These are phyloP conservation scores for Gossypium longicalyx DNA, from an alignment of 345 rosid species.

Conservation along the genomic window DNA sequence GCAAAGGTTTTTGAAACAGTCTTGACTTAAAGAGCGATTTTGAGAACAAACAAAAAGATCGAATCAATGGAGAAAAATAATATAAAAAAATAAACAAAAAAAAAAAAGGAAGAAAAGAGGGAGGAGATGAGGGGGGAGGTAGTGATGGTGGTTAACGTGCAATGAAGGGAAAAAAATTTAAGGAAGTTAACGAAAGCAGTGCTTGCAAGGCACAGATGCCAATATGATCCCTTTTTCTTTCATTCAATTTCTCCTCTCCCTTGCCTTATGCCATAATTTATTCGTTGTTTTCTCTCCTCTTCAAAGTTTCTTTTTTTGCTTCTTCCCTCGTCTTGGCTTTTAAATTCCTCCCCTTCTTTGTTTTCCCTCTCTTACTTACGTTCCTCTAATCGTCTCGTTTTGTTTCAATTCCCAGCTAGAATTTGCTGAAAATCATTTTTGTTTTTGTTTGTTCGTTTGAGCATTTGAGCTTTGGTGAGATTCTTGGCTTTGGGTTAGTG, in stretches of 20 bases:
- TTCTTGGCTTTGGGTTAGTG: not conserved
- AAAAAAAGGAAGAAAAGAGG: not conserved
- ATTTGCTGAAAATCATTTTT: not conserved
- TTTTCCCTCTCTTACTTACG: not conserved
- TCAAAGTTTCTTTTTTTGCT: not conserved
- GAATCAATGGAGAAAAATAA: not conserved
- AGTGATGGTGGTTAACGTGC: slow-evolving; percentile 49
- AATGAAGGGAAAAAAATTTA: slow-evolving; percentile 44
- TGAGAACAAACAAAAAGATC: not conserved
- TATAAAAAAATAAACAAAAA: not conserved
- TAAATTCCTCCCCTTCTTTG: slow-evolving; percentile 6
- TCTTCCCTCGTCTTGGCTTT: slow-evolving; percentile 4
- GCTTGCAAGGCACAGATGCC: slow-evolving; percentile 48
- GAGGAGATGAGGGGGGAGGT: slow-evolving; percentile 14
- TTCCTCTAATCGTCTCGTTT: not conserved
- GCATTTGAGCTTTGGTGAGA: not conserved
- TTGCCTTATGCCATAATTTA: slow-evolving; percentile 52
- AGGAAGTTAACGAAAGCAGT: slow-evolving; percentile 29
- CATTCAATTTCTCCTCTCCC: slow-evolving; percentile 26
- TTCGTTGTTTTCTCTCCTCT: slow-evolving; percentile 31
- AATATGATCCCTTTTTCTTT: slow-evolving; percentile 32
- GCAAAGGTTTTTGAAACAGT: not conserved
- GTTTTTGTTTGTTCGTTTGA: not conserved
- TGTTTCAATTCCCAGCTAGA: not conserved
- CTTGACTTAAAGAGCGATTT: not conserved